A percentile compares a stretch with the other conserved stretches of the same genome.
Conservation (phyloP, 371 early-diverging fungal genomes). For the Syncephalis plumigaleata region DNA sequence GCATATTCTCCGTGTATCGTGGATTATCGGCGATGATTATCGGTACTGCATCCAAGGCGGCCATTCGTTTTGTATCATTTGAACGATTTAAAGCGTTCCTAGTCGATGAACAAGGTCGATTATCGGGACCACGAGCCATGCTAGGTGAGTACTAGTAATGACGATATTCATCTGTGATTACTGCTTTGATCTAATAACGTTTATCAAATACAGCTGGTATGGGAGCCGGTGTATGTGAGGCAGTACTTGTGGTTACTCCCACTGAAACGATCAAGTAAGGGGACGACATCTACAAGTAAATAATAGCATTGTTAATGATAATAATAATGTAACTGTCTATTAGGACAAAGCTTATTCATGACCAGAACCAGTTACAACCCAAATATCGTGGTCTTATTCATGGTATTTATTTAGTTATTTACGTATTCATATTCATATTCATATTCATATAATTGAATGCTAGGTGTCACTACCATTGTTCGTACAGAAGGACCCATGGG, state of each 20-base stretch:
- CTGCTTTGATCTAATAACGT: neutral
- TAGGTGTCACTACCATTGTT: constrained; percentile 30
- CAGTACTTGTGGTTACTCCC: constrained; percentile 72
- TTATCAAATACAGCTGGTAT: constrained; percentile 42
- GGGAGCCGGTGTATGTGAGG: constrained; percentile 80
- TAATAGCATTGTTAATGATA: too few species aligned
- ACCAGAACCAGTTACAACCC: constrained; percentile 39
- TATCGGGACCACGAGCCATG: constrained; percentile 41
- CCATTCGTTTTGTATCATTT: constrained; percentile 77
- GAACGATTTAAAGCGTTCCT: constrained; percentile 61
- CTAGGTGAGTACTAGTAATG: constrained; percentile 13
- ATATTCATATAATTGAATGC: neutral
- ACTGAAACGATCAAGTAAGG: constrained; percentile 82
- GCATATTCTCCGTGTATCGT: constrained; percentile 52
- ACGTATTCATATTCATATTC: neutral
- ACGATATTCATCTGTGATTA: neutral
- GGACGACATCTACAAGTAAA: neutral
- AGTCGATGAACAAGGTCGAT: constrained; percentile 46
- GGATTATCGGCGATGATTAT: constrained; percentile 73
- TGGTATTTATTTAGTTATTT: constrained; percentile 22
- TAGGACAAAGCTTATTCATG: constrained; percentile 73
- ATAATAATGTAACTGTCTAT: too few species aligned
- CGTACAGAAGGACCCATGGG: constrained; percentile 64
- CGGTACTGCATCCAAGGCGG: constrained; percentile 83
- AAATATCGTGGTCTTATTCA: constrained; percentile 65